Base-by-base conservation (phyloP, 176 grass and related monocot genomes). In the Eragrostis nindensis region DNA sequence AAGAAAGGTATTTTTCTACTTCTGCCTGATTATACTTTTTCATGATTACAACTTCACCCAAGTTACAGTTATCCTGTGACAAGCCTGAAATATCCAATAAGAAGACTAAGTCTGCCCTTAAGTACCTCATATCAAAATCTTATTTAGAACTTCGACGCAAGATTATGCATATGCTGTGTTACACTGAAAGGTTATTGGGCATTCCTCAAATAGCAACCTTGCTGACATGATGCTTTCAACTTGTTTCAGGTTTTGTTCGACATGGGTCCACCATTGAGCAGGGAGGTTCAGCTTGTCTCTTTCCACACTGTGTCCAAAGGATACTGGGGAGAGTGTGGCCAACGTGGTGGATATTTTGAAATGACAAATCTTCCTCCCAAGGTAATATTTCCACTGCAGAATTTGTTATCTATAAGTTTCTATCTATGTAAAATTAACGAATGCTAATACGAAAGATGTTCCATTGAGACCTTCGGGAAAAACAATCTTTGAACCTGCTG, bases 221-320 rank as follows among this genome's bases (percentile, higher is more conserved):
- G 22, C 52, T 74, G 38, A 89, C 36, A 39, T 81, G 57, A 5
- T 17, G 64, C 50, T 75, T 80, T 88, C 71, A 24, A 79, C 36
- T 83, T 66, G 39, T 87, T 77, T 10, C 69, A 94, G 95, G 78
- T 94, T 83, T 81, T 94, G 73, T 91, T 94, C 7, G 92, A 94
- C 83, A 84, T 98, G 80, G 92, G 92, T 73, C 66, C 21, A 57
- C 95, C 90, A 76, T 53, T 91, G 30, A 87, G 88, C 84, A 98
- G 87, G 84, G 95, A 91, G 50, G 86, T 98, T 66, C 95, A 94
- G 60, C 81, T 98, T 64, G 70, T 94, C 71, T 98, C 92, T 54
- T 98, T 98, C 84, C 95, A 94, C 80, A 98, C 95, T n/a, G 95
- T 98, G 65, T 98, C 95, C 18, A 98, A 94, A 87, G 95, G 92